Percentiles rank a stretch among this genome's conserved stretches.
These are phyloP conservation scores for Plasmodium sp. DNA, from an alignment of 169 alveolate genomes.

Conservation along the genomic window DNA sequence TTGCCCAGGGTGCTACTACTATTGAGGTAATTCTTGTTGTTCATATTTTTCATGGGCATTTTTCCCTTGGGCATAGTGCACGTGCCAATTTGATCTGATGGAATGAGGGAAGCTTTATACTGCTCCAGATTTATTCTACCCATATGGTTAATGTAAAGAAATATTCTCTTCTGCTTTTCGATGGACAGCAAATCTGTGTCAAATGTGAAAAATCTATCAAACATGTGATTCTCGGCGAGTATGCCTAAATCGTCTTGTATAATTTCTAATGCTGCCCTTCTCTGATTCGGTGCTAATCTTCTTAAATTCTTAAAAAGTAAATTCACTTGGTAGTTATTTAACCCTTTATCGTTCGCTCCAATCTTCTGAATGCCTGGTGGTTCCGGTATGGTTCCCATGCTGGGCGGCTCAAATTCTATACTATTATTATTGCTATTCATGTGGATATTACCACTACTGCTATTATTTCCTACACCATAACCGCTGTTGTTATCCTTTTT, in stretches of 20 bases:
- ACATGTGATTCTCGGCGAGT: slow-evolving; percentile 86
- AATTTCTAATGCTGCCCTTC: slow-evolving; percentile 89
- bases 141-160: slow-evolving; percentile 87
- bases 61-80: slow-evolving; percentile 23
- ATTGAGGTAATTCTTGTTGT: slow-evolving; percentile 4
- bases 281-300: slow-evolving; percentile 87
- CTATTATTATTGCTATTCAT: not conserved
- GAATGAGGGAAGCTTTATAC: slow-evolving; percentile 55
- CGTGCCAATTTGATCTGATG: slow-evolving; percentile 18
- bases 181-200: slow-evolving; percentile 88
- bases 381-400: slow-evolving; percentile 84
- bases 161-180: slow-evolving; percentile 87
- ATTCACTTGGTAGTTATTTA: slow-evolving; percentile 83
- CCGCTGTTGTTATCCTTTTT: slow-evolving; percentile 11
- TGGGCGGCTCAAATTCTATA: slow-evolving; percentile 80
- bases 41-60: slow-evolving; percentile 10
- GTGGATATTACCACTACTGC: not conserved
- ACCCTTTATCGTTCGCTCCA: slow-evolving; percentile 84
- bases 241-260: slow-evolving; percentile 91
- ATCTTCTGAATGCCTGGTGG: slow-evolving; percentile 87
- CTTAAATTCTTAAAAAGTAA: slow-evolving; percentile 81
- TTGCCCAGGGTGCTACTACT: not conserved
- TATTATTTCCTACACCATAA: not conserved
- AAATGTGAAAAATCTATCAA: slow-evolving; percentile 82
- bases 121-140: slow-evolving; percentile 85